Percentiles rank a stretch among this genome's conserved stretches.
Evolutionary conservation across 164 flowering plant genomes (phyloP).

Genomic region (Buxus sempervirens): DNA sequence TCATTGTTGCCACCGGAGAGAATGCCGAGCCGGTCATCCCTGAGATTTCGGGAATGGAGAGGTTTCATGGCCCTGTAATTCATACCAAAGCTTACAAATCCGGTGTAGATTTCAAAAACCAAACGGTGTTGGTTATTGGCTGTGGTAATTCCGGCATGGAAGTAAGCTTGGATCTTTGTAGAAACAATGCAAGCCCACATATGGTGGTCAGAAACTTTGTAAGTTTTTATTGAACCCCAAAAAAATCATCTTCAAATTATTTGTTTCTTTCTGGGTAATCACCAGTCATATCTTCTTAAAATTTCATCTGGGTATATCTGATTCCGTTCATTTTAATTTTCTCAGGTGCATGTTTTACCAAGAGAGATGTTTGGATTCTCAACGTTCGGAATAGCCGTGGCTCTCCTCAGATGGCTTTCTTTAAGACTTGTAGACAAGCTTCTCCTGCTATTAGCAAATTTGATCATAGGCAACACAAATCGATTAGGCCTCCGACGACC

Average conservation of each 20-base stretch:
- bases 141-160: constrained; percentile 99
- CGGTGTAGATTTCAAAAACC: constrained; percentile 52
- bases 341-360: constrained; percentile 87
- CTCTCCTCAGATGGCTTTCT: constrained; percentile 77
- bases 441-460: constrained; percentile 46
- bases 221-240: too few relatives aligned
- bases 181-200: constrained; percentile 76
- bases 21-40: constrained; percentile 84
- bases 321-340: constrained; percentile 1
- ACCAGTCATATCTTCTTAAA: background rate
- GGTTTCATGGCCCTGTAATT: constrained; percentile 48
- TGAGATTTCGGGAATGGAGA: constrained; percentile 56
- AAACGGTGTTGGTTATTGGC: constrained; percentile 79
- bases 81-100: constrained; percentile 80
- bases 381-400: constrained; percentile 82
- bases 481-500: constrained; percentile 77
- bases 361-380: constrained; percentile 86
- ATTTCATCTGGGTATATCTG: background rate
- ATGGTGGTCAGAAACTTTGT: constrained; percentile 90
- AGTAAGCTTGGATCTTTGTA: constrained; percentile 84
- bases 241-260: too few relatives aligned
- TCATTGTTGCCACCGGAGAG: constrained; percentile 84
- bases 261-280: background rate
- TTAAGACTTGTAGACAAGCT: constrained; percentile 71
- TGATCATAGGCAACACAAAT: constrained; percentile 70